These are phyloP conservation scores for Neurospora intermedia DNA, from an alignment of 495 filamentous ascomycete species.

Conservation along the genomic window DNA sequence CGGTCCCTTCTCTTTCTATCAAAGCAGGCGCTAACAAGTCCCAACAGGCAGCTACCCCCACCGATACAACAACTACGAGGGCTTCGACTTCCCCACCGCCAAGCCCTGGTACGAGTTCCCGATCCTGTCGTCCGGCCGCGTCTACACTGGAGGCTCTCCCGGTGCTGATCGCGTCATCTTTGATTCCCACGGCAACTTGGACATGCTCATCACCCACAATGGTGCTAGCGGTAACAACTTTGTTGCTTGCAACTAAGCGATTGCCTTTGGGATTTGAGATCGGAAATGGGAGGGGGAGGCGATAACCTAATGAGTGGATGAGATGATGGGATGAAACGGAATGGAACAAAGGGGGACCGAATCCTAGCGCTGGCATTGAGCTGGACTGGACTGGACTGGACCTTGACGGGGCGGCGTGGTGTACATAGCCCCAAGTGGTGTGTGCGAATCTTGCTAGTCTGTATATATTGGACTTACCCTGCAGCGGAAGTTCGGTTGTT, in stretches of 20 bases:
- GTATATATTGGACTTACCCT: not conserved
- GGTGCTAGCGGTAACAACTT: constrained; percentile 58
- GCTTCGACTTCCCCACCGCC: constrained; percentile 49
- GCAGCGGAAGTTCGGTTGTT: not conserved
- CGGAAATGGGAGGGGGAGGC: not conserved
- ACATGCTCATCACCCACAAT: constrained; percentile 56
- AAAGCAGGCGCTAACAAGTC: not conserved
- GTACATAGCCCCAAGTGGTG: not conserved
- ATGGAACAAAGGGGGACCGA: not conserved
- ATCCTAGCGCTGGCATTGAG: not conserved
- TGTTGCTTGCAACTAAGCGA: constrained; percentile 36
- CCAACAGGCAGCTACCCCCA: constrained; percentile 50
- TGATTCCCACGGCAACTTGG: constrained; percentile 39
- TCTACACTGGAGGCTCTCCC: constrained; percentile 55
- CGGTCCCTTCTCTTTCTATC: not conserved
- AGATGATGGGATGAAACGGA: not conserved
- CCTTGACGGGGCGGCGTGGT: not conserved
- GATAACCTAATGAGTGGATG: not conserved
- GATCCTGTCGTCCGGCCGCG: constrained; percentile 39
- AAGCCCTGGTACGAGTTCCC: constrained; percentile 63
- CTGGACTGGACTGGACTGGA: not conserved
- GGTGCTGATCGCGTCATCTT: constrained; percentile 66
- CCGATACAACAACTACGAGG: constrained; percentile 64
- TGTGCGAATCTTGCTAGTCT: not conserved
- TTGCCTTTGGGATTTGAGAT: not conserved